Base-by-base conservation (phyloP, 176 grass and related monocot species). In the Rhynchospora tenuis region DNA sequence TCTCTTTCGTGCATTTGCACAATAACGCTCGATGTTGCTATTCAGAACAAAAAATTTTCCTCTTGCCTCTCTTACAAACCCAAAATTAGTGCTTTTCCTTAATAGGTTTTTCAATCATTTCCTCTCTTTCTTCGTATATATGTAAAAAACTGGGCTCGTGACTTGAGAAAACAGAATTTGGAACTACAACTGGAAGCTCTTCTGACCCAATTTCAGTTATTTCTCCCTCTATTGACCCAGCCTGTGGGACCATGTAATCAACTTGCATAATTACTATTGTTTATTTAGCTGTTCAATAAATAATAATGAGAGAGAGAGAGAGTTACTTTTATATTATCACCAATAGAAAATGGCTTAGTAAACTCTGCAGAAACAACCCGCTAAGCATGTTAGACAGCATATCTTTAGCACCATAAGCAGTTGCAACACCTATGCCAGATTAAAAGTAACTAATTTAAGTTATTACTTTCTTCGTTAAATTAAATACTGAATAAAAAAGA, bases 371-470 rank as follows among this genome's bases (percentile, higher is more conserved):
- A 88, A 90, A 89, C 72, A 97, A 87, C 42, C 94, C 94, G 86
- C 87, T 97, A 46, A 94, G 78, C 60, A 97, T 85, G 73, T 97
- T 97, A 62, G 87, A 86, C 87, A 97, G 81, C 67, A 97, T 86
- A 90, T 97, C 94, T 89, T 92, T 89, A 88, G 88, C 90, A 84
- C 92, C 94, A 92, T 94, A 97, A 78, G 92, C 94, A 78, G 85
- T 94, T 76, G 94, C 94, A 59, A 97, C 88, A 86, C 94, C 92
- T 97, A 63, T 42, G 84, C n/a, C 23, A 78, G 51, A 52, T 87
- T 63, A 43, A 78, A 3, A 61, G 28, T 73, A 61, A 63, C n/a
- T n/a, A n/a, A n/a, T n/a, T n/a, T n/a, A n/a, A n/a, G n/a, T n/a
- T n/a, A n/a, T n/a, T n/a, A n/a, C n/a, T n/a, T n/a, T n/a, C n/a